phyloP scores from a whole-genome alignment of 2,329 filamentous ascomycete species.

The Coniochaeta ligniaria region DNA sequence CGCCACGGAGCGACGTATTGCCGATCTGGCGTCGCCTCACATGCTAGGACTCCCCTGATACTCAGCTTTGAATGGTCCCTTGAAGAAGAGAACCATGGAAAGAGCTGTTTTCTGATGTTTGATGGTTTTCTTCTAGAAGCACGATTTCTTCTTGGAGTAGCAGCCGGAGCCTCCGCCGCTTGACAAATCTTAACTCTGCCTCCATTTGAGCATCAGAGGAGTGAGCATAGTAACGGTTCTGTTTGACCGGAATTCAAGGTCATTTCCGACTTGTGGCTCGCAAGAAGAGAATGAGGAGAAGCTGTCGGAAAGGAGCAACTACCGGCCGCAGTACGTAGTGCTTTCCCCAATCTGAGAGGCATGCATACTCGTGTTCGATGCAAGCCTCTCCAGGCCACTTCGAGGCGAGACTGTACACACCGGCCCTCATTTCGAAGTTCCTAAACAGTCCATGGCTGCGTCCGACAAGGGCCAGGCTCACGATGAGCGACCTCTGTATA shows the following conservation, averaged over 20 bases:
- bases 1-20: constrained; percentile 8
- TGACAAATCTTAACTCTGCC: background rate
- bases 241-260: background rate
- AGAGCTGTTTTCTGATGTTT: background rate
- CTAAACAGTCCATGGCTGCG: background rate
- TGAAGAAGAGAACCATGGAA: background rate
- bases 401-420: background rate
- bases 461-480: constrained; percentile 4
- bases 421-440: background rate
- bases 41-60: background rate
- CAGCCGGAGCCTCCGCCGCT: background rate
- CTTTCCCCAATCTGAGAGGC: constrained; percentile 5
- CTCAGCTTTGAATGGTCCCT: background rate
- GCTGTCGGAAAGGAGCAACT: constrained; percentile 4
- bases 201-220: background rate
- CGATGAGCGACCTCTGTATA: constrained; percentile 6
- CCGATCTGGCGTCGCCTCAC: constrained; percentile 3
- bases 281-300: background rate
- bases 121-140: background rate
- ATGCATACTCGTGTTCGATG: background rate
- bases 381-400: background rate
- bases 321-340: constrained; percentile 10
- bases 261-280: background rate
- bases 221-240: background rate
- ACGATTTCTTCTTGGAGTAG: background rate